These are phyloP conservation scores for Kernera saxatilis DNA, from an alignment of 345 rosid genomes.

Conservation along the genomic window DNA sequence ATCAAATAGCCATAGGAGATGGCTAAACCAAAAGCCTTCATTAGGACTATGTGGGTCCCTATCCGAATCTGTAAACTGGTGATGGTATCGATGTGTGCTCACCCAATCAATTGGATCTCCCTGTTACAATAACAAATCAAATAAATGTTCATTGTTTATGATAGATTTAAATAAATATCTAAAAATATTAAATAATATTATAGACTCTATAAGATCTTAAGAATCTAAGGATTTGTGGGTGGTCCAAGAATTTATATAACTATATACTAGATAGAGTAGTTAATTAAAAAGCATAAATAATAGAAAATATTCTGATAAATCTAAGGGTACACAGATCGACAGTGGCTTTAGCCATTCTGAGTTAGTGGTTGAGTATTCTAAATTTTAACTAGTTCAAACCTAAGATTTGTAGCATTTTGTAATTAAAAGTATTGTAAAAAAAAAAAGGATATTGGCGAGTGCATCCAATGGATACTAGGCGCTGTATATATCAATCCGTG, in stretches of 20 bases:
- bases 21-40: slow-evolving; percentile 92
- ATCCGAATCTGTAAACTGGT: slow-evolving; percentile 78
- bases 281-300: not conserved
- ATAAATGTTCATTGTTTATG: not conserved
- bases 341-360: not conserved
- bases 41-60: slow-evolving; percentile 90
- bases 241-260: not conserved
- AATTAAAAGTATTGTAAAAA: not conserved
- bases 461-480: too few species aligned
- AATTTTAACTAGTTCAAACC: not conserved
- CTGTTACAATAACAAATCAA: slow-evolving; percentile 11
- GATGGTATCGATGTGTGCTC: slow-evolving; percentile 86
- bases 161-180: not conserved
- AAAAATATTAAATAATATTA: not conserved
- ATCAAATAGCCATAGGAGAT: slow-evolving; percentile 78
- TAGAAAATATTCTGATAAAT: not conserved
- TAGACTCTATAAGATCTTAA: not conserved
- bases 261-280: not conserved
- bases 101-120: slow-evolving; percentile 85
- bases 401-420: not conserved
- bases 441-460: not conserved
- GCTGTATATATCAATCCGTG: too few species aligned
- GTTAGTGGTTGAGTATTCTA: not conserved
- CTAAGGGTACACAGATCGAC: not conserved
- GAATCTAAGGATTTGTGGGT: not conserved